These are phyloP conservation scores for Cunninghamia lanceolata DNA, from an alignment of 75 land plant genomes.

Conservation along the genomic window DNA sequence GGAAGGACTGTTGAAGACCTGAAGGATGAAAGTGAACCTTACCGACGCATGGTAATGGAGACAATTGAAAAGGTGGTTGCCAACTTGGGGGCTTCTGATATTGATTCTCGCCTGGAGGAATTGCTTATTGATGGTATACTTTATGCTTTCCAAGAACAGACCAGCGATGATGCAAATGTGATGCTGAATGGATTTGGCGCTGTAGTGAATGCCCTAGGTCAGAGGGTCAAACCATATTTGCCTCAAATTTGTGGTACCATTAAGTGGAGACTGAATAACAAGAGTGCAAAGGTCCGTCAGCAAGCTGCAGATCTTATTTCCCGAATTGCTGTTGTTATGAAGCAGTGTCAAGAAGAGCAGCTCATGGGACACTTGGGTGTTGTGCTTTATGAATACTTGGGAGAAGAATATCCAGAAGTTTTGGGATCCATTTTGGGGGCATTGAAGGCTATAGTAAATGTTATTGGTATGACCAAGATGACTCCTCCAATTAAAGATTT, in stretches of 20 bases:
- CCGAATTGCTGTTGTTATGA: slow-evolving; percentile 96
- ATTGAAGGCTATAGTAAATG: slow-evolving; percentile 93
- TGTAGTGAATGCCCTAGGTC: slow-evolving; percentile 96
- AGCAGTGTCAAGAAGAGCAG: slow-evolving; percentile 96
- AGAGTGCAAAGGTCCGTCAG: slow-evolving; percentile 98
- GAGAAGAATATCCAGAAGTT: slow-evolving; percentile 98
- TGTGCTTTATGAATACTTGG: slow-evolving; percentile 90
- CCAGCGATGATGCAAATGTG: slow-evolving; percentile 99
- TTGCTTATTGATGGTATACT: slow-evolving; percentile 97
- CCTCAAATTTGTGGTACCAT: slow-evolving; percentile 99
- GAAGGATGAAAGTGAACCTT: slow-evolving; percentile 98
- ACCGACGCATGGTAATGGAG: slow-evolving; percentile 98
- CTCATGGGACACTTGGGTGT: slow-evolving; percentile 98
- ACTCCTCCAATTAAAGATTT: slow-evolving; percentile 97
- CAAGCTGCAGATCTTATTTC: slow-evolving; percentile 98
- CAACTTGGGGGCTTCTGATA: slow-evolving; percentile 95
- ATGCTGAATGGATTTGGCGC: slow-evolving; percentile 99
- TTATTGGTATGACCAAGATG: slow-evolving; percentile 99
- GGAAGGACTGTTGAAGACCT: slow-evolving; percentile 97
- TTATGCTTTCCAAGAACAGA: slow-evolving; percentile 99
- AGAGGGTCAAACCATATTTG: slow-evolving; percentile 95
- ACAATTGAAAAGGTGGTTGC: slow-evolving; percentile 99
- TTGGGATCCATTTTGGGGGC: slow-evolving; percentile 95
- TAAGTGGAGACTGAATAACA: slow-evolving; percentile 97
- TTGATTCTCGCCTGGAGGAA: slow-evolving; percentile 94